Base-by-base conservation (phyloP, 179 eudicot species). In the Silene coronaria region DNA sequence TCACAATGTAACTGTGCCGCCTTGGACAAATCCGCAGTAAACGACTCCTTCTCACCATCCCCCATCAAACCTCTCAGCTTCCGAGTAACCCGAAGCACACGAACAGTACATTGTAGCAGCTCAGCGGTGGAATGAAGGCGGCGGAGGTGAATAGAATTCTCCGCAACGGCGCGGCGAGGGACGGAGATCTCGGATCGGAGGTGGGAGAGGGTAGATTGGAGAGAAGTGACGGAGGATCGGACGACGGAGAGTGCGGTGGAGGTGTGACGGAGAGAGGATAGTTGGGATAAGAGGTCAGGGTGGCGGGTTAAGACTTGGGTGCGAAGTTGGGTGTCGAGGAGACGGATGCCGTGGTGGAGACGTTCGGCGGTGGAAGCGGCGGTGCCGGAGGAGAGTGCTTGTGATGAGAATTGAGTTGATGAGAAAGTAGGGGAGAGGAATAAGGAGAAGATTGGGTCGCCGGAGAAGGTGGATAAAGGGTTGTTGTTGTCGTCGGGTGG, bases 381-480 rank as follows among this genome's bases (percentile, higher is more conserved):
- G 84, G 97, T 90, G 23, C 92, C 93, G 67, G 98, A 85, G 82
- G 97, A 91, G 72, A 93, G 93, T 6, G 97, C 90, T 61, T 82
- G 76, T 80, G 98, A 93, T 85, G 98, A 93, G 90, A 93, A 93
- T 8, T 68, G 84, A 61, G 90, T 77, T 57, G 97, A 84, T 63
- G 86, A 80, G 88, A 93, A 93, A 64, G 76, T 78, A 0, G 91
- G 75, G 58, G 95, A 89, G 81, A 93, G 93, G 84, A 93, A 93
- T 6, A 85, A 79, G 65, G 93, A 85, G 83, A 91, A 85, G 17
- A 91, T 85, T 10, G 92, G 88, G 62, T 89, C 93, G 51, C 82
- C 71, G 14, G 93, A 30, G 86, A 93, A 85, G 76, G 89, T 66
- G 7, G 87, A 72, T 1, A 90, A 88, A 7, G 85, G 84, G 28